Conservation (phyloP, 2,329 filamentous ascomycete species). For the Penicillium sp. region DNA sequence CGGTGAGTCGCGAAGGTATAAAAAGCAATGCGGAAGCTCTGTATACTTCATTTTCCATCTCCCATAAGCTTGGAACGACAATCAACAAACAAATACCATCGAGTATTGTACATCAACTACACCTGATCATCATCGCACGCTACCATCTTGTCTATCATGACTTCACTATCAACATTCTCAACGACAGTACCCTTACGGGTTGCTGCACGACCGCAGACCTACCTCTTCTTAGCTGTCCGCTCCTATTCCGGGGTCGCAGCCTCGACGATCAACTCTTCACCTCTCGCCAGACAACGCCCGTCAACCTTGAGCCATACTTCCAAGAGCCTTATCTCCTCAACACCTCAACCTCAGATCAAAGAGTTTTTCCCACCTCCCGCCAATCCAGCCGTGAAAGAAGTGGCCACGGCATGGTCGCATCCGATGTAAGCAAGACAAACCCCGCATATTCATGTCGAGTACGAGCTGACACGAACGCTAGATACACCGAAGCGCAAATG, state of each 20-base stretch:
- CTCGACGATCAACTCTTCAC: constrained; percentile 23
- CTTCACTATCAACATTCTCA: constrained; percentile 33
- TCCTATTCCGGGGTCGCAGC: constrained; percentile 31
- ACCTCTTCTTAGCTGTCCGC: constrained; percentile 31
- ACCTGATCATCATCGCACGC: constrained; percentile 8
- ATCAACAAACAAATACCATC: not conserved
- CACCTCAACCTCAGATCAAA: constrained; percentile 21
- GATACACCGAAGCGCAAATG: constrained; percentile 80
- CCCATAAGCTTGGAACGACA: not conserved
- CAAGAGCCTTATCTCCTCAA: constrained; percentile 24
- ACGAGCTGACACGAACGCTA: constrained; percentile 26
- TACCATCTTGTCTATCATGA: constrained; percentile 28
- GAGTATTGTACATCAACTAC: not conserved
- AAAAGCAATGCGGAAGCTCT: constrained; percentile 10
- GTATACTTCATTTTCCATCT: not conserved
- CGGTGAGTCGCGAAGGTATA: not conserved
- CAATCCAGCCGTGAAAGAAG: constrained; percentile 22
- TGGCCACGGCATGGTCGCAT: constrained; percentile 22
- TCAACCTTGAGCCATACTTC: constrained; percentile 11
- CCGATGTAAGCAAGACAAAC: constrained; percentile 51
- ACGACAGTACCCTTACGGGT: constrained; percentile 34
- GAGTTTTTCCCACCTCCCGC: constrained; percentile 26
- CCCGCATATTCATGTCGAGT: not conserved
- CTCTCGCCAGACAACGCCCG: constrained; percentile 20
- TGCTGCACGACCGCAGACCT: constrained; percentile 32